Conservation (phyloP, 116 monocot species). For the Cymodocea nodosa region DNA sequence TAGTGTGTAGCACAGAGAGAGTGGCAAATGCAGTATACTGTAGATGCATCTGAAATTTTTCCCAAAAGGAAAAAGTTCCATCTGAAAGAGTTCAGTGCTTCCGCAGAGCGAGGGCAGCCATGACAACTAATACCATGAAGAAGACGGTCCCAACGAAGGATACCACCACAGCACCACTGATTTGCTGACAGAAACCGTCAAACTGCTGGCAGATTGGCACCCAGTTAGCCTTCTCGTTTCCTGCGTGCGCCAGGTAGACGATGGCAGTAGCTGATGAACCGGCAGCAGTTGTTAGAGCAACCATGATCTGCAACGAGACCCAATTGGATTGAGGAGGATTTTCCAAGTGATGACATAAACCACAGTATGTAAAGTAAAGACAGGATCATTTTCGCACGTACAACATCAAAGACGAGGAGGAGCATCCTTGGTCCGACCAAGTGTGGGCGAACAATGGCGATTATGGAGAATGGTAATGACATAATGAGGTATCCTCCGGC, state of each 20-base stretch:
- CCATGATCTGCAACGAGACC: slow-evolving; percentile 22
- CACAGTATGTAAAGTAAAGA: neutral
- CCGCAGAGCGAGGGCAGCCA: slow-evolving; percentile 16
- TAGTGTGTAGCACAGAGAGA: neutral
- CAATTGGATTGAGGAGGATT: too few species aligned
- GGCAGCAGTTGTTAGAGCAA: slow-evolving; percentile 38
- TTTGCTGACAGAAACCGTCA: slow-evolving; percentile 61
- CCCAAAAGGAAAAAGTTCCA: too few species aligned
- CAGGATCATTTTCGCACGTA: slow-evolving; percentile 10
- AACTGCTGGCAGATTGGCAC: slow-evolving; percentile 63
- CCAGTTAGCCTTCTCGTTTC: slow-evolving; percentile 60
- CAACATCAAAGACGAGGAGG: slow-evolving; percentile 59
- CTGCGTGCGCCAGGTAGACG: slow-evolving; percentile 57
- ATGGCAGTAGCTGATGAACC: slow-evolving; percentile 61
- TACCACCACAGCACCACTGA: slow-evolving; percentile 46
- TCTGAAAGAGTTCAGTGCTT: slow-evolving; percentile 6
- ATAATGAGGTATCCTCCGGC: slow-evolving; percentile 60
- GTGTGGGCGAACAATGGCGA: slow-evolving; percentile 30
- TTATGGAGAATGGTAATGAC: slow-evolving; percentile 54
- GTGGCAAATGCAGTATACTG: neutral
- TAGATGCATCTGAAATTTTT: too few species aligned
- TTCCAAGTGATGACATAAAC: too few species aligned
- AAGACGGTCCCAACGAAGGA: slow-evolving; percentile 35
- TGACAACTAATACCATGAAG: slow-evolving; percentile 24
- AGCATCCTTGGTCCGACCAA: slow-evolving; percentile 30